Base-by-base conservation (phyloP, 192 early-diverging fungal genomes). In the Backusella sp. region DNA sequence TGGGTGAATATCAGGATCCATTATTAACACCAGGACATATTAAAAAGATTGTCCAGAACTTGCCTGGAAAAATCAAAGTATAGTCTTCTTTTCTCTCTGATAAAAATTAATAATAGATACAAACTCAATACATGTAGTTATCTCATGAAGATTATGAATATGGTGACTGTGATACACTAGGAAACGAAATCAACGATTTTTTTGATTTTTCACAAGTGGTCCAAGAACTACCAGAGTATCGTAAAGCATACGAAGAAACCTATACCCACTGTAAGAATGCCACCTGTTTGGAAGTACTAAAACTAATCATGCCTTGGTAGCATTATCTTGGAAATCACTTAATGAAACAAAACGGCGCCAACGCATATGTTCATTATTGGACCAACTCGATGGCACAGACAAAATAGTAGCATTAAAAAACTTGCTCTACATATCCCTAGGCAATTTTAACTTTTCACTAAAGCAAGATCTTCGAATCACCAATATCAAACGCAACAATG, bases 351-450 rank as follows among this genome's bases (percentile, higher is more conserved):
- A 89, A 39, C 80, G 82, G 7, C 74, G 79, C 19, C 77, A 79
- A 8, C 88, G 87, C 75, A 73, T 91, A 1, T 79, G 82, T 30
- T 82, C 82, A 35, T 76, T 93, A 15, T 72, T 94, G 37, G 87
- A 93, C 37, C 78, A 83, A 34, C 76, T 94, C 23, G 91, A 92
- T 69, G 77, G 86, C 21, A 79, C 81, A 5, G 84, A 84, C 37
- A 80, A 92, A 46, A 79, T 88, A 19, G 80, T 46, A 4, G 86
- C 91, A 7, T 83, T 85, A 0, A 86, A 85, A 56, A 84, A 86
- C 65, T 66, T 94, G 52, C 77, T 93, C 9, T 92, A 91, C 66
- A 87, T 92, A 73, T 78, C 92, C 0, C 88, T 92, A 79, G 92
- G 91, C 92, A 83, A 23, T 4, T 76, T 32, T 52, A 68, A 23